A percentile compares a stretch with the other conserved stretches of the same genome.
Evolutionary conservation across 2,329 filamentous ascomycete species (phyloP).

Genomic region (Fusarium cyanostomum): DNA sequence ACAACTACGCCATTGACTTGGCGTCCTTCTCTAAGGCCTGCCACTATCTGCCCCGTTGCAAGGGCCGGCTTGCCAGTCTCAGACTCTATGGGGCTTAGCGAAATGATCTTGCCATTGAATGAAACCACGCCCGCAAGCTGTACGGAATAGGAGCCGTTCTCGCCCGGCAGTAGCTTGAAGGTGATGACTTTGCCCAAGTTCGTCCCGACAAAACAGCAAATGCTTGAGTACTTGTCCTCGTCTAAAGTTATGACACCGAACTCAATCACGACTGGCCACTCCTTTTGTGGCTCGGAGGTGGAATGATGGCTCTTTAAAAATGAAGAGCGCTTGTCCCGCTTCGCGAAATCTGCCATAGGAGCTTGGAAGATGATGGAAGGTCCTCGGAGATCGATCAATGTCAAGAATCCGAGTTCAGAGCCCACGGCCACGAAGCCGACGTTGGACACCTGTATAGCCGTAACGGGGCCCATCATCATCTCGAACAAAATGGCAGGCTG

Average conservation of each 20-base stretch:
- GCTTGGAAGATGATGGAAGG: conserved; percentile 84
- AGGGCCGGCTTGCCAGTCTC: conserved; percentile 79
- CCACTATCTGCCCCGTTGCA: conserved; percentile 79
- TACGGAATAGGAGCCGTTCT: conserved; percentile 73
- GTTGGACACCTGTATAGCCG: conserved; percentile 83
- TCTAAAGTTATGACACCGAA: conserved; percentile 95
- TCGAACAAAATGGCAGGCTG: conserved; percentile 84
- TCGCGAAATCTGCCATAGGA: conserved; percentile 76
- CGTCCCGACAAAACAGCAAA: conserved; percentile 91
- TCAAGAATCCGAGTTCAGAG: conserved; percentile 82
- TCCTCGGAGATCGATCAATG: conserved; percentile 86
- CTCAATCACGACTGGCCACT: conserved; percentile 84
- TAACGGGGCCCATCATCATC: conserved; percentile 84
- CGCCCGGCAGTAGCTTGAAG: conserved; percentile 86
- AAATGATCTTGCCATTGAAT: conserved; percentile 76
- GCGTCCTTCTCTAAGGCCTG: conserved; percentile 76
- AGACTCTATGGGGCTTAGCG: conserved; percentile 80
- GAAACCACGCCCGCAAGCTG: conserved; percentile 74
- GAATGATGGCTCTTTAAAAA: conserved; percentile 64
- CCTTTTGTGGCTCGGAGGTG: conserved; percentile 57
- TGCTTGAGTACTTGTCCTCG: conserved; percentile 94
- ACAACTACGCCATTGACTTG: conserved; percentile 84
- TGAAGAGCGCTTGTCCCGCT: conserved; percentile 78
- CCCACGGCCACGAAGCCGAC: conserved; percentile 91
- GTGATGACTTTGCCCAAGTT: conserved; percentile 84